These are phyloP conservation scores for Zoysia pacifica DNA, from an alignment of 176 grass and related monocot genomes.

Conservation along the genomic window DNA sequence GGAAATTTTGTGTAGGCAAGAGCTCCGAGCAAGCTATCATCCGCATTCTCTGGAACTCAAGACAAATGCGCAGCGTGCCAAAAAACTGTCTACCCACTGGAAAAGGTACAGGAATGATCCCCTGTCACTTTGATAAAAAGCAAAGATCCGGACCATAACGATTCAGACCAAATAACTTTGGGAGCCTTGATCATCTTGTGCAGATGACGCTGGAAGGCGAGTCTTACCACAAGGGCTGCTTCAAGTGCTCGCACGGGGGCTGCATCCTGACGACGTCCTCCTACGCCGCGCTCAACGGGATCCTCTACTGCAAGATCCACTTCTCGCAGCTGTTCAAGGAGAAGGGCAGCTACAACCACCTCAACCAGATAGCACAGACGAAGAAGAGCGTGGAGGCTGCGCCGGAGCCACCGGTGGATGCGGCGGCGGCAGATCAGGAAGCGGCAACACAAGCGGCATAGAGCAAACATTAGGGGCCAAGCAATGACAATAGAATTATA, in stretches of 20 bases:
- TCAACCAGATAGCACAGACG: conserved; percentile 62
- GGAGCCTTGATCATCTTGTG: background rate
- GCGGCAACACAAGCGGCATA: conserved; percentile 31
- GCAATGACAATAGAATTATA: background rate
- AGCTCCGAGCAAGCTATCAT: conserved; percentile 83
- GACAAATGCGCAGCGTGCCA: conserved; percentile 94
- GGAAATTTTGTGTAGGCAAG: conserved; percentile 47
- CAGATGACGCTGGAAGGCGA: conserved; percentile 83
- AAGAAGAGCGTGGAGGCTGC: conserved; percentile 47
- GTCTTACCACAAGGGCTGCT: conserved; percentile 88
- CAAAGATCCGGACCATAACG: background rate
- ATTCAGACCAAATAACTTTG: background rate
- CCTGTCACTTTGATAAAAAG: background rate
- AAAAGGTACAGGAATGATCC: conserved; percentile 57
- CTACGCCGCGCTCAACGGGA: conserved; percentile 77
- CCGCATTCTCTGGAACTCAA: conserved; percentile 81
- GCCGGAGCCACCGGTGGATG: conserved; percentile 4
- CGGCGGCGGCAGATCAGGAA: conserved; percentile 29
- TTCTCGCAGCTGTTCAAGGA: conserved; percentile 97
- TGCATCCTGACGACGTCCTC: conserved; percentile 83
- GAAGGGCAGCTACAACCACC: conserved; percentile 92
- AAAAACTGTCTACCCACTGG: conserved; percentile 88
- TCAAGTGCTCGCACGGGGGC: conserved; percentile 89
- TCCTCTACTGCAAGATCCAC: conserved; percentile 94
- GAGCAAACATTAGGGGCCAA: conserved; percentile 28